A percentile compares a stretch with the other conserved stretches of the same genome.
Evolutionary conservation across 495 filamentous ascomycete species (phyloP).

Genomic region (Glonium stellatum): DNA sequence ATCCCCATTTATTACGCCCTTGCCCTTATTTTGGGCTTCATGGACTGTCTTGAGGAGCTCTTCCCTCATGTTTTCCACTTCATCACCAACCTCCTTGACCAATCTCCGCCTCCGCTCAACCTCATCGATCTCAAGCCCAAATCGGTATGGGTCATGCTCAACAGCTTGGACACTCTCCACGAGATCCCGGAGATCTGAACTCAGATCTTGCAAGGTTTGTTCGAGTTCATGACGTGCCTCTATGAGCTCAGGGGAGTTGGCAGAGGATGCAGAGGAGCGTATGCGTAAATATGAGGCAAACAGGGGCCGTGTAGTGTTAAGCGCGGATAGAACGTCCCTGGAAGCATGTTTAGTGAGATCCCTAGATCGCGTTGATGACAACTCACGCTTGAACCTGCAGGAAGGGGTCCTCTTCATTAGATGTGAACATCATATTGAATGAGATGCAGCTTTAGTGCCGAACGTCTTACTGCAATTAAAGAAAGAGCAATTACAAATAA

Average conservation of each 20-base stretch:
- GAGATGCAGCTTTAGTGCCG: not conserved
- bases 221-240: constrained; percentile 81
- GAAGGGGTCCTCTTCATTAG: constrained; percentile 28
- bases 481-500: constrained; percentile 5
- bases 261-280: constrained; percentile 67
- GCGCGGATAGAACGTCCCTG: constrained; percentile 70
- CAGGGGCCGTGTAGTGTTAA: constrained; percentile 70
- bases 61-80: constrained; percentile 81
- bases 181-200: constrained; percentile 81
- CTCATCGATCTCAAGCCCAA: constrained; percentile 78
- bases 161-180: constrained; percentile 80
- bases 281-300: constrained; percentile 96
- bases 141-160: constrained; percentile 82
- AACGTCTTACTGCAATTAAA: not conserved
- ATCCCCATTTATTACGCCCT: constrained; percentile 32
- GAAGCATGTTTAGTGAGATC: constrained; percentile 13
- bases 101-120: constrained; percentile 72
- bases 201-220: constrained; percentile 64
- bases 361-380: not conserved
- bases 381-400: constrained; percentile 29
- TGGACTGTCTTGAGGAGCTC: constrained; percentile 59
- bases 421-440: constrained; percentile 21
- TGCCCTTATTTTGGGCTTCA: constrained; percentile 32
- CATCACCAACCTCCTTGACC: constrained; percentile 80
- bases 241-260: constrained; percentile 72